Base-by-base conservation (phyloP, 2,329 filamentous ascomycete species). In the Penicillium concentricum region DNA sequence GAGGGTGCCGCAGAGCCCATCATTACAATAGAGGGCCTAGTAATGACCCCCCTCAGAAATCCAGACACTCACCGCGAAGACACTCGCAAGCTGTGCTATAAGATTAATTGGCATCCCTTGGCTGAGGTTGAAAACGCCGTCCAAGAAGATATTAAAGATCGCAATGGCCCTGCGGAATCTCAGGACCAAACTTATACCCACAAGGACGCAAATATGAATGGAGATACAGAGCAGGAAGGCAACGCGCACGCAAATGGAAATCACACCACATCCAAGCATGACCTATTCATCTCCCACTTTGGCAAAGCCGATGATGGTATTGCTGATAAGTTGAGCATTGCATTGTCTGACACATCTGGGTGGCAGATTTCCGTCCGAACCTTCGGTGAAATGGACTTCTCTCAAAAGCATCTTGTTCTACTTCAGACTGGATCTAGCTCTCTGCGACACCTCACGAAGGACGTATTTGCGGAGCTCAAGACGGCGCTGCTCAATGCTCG, bases 21-120 rank as follows among this genome's bases (percentile, higher is more conserved):
- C 20, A 66, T 68, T 18, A 54, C 46, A 18, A 59, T 68, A 39
- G 57, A 67, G 37, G 65, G 65, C 2, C 37, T 68, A 8, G 34
- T 67, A 1, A 68, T 68, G 66, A 68, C 66, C 24, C 66, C 66
- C 0, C 62, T 68, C 39, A 65, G 62, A 18, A 60, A 68, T 7
- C n/a, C 55, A 12, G 55, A 57, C 5, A 22, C 54, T 13, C 34
- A 51, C 16, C 41, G 54, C 12, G 48, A 44, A 5, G 51, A 59
- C 2, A 22, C 39, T 18, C 61, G 59, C 4, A 62, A 64, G 32
- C 32, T 67, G 18, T 68, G 66, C 54, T 67, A 67, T 45, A 67
- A 67, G 49, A 38, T 67, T 10, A 50, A 66, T 28, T 68, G 66
- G 66, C 54, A 60, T 15, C 46, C 64, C 10, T 60, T 67, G 7